Conservation (phyloP, 2,329 filamentous ascomycete genomes). For the Amesomyces nigricolor region DNA sequence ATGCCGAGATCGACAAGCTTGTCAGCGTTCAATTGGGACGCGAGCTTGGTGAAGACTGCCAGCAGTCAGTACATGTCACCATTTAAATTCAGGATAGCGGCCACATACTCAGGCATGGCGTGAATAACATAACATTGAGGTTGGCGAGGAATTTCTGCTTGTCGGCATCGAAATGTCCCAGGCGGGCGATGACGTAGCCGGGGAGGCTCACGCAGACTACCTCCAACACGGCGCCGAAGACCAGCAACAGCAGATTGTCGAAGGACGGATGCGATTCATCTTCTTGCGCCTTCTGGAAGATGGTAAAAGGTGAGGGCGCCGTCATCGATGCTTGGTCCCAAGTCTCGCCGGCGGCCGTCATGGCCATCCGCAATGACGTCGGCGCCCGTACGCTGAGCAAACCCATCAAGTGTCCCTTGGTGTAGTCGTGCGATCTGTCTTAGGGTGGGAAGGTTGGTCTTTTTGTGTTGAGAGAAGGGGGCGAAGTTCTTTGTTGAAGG, state of each 20-base stretch:
- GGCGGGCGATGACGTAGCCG: constrained; percentile 83
- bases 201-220: constrained; percentile 93
- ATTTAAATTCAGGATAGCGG: too few species aligned
- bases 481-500: not conserved
- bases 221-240: constrained; percentile 91
- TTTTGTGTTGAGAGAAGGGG: not conserved
- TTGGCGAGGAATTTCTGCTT: constrained; percentile 97
- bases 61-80: not conserved
- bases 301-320: constrained; percentile 36
- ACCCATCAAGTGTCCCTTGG: constrained; percentile 30
- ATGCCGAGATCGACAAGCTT: constrained; percentile 86
- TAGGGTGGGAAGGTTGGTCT: not conserved
- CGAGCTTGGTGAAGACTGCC: constrained; percentile 90
- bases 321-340: constrained; percentile 25
- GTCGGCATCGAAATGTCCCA: constrained; percentile 91
- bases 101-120: constrained; percentile 77
- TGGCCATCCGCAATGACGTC: constrained; percentile 41
- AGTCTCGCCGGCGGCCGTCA: constrained; percentile 21
- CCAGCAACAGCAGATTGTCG: constrained; percentile 67
- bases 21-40: constrained; percentile 85
- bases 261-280: constrained; percentile 59
- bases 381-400: constrained; percentile 35
- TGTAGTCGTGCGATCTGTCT: not conserved
- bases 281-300: constrained; percentile 34
- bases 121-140: constrained; percentile 93